phyloP scores from a whole-genome alignment of 2,329 filamentous ascomycete genomes.

The Scolecobasidium constrictum region DNA sequence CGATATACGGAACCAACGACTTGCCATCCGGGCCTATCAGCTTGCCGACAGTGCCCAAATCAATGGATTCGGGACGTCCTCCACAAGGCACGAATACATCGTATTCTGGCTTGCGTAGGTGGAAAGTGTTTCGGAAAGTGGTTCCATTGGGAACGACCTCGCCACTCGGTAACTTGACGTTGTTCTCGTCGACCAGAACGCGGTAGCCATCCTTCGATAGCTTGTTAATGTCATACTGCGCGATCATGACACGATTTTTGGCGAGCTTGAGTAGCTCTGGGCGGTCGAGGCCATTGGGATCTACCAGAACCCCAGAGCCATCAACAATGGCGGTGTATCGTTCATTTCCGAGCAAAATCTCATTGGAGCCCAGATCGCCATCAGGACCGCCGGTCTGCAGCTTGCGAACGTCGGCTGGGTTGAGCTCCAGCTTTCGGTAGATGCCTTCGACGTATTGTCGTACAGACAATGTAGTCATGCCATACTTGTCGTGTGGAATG shows the following conservation, averaged over 20 bases:
- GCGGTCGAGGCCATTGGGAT: slow-evolving; percentile 79
- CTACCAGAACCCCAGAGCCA: slow-evolving; percentile 86
- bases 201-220: slow-evolving; percentile 83
- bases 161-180: slow-evolving; percentile 76
- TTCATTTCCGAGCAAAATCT: slow-evolving; percentile 91
- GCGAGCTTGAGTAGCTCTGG: slow-evolving; percentile 76
- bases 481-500: slow-evolving; percentile 91
- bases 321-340: slow-evolving; percentile 96
- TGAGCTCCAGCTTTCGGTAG: slow-evolving; percentile 88
- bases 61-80: slow-evolving; percentile 91
- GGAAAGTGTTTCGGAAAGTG: slow-evolving; percentile 94
- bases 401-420: slow-evolving; percentile 76
- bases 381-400: slow-evolving; percentile 97
- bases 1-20: slow-evolving; percentile 79
- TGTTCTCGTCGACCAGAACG: slow-evolving; percentile 82
- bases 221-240: slow-evolving; percentile 72
- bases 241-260: slow-evolving; percentile 80
- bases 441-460: slow-evolving; percentile 94
- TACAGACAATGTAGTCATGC: slow-evolving; percentile 95
- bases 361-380: slow-evolving; percentile 92
- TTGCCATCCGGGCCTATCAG: slow-evolving; percentile 83
- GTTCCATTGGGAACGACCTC: slow-evolving; percentile 87
- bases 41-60: slow-evolving; percentile 75
- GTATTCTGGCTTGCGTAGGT: slow-evolving; percentile 61
- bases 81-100: slow-evolving; percentile 94